Conservation (phyloP, 2,329 filamentous ascomycete genomes). For the Alternaria panax region DNA sequence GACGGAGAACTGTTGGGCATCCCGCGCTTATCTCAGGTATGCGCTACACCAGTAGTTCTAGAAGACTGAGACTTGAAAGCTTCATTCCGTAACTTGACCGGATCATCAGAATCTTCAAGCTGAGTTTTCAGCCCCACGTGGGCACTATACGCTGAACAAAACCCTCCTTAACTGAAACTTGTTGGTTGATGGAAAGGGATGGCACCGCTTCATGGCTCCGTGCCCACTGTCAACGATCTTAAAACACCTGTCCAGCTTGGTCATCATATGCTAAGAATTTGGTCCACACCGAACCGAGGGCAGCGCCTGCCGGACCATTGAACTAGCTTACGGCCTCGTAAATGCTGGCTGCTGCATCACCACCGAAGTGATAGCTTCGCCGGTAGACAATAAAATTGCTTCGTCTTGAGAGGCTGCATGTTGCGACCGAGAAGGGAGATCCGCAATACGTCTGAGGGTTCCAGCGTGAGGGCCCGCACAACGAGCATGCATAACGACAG, state of each 20-base stretch:
- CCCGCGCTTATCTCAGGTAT: slow-evolving; percentile 9
- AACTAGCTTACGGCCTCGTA: slow-evolving; percentile 24
- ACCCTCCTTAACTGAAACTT: slow-evolving; percentile 18
- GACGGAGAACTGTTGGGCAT: slow-evolving; percentile 1
- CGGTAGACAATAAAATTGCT: slow-evolving; percentile 27
- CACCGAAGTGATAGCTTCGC: slow-evolving; percentile 23
- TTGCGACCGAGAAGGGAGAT: slow-evolving; percentile 17
- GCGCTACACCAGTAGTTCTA: slow-evolving; percentile 6
- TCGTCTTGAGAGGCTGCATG: slow-evolving; percentile 23
- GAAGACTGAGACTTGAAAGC: neutral
- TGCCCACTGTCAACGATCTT: slow-evolving; percentile 22
- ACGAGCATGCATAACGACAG: slow-evolving; percentile 35
- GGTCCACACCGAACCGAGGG: slow-evolving; percentile 8
- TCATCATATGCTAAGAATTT: slow-evolving; percentile 18
- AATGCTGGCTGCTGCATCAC: slow-evolving; percentile 12
- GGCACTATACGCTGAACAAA: slow-evolving; percentile 10
- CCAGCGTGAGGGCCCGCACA: slow-evolving; percentile 28
- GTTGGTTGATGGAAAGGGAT: slow-evolving; percentile 17
- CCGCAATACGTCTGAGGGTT: slow-evolving; percentile 17
- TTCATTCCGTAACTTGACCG: neutral
- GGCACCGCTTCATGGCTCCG: slow-evolving; percentile 15
- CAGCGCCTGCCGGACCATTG: slow-evolving; percentile 32
- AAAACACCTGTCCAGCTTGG: slow-evolving; percentile 14
- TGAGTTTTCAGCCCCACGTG: slow-evolving; percentile 11
- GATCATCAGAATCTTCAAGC: slow-evolving; percentile 2